Evolutionary conservation across 2,329 filamentous ascomycete species (phyloP).

Genomic region (Fusarium armeniacum): DNA sequence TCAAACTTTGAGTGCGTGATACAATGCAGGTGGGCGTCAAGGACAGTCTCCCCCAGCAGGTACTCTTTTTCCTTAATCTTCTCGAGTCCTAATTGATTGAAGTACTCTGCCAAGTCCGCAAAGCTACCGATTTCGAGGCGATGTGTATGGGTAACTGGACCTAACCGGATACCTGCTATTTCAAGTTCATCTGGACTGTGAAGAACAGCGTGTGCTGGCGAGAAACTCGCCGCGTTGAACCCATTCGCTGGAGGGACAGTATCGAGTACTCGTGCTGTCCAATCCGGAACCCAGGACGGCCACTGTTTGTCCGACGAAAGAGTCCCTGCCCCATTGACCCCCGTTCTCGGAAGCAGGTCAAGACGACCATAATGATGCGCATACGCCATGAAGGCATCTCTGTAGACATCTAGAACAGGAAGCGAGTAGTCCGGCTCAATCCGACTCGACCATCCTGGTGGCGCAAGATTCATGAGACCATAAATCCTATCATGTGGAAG

Average conservation of each 20-base stretch:
- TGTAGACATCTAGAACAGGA: background rate
- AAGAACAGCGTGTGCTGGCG: background rate
- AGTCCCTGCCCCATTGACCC: background rate
- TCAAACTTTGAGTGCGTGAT: background rate
- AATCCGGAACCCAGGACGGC: conserved; percentile 1
- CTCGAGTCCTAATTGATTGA: background rate
- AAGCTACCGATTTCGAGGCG: background rate
- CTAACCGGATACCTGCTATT: background rate
- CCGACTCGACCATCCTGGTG: background rate
- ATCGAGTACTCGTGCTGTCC: background rate
- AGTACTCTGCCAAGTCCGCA: background rate
- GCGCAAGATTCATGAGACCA: background rate
- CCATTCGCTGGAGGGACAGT: background rate
- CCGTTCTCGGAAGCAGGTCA: background rate
- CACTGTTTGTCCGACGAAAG: background rate
- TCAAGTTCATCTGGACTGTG: background rate
- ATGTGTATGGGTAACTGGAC: background rate
- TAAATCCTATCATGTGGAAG: background rate
- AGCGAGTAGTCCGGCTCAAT: background rate
- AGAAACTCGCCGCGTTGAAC: background rate
- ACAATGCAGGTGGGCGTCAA: background rate
- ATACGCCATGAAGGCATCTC: background rate
- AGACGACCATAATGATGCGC: background rate
- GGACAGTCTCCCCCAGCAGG: background rate
- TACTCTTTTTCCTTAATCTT: background rate